These are phyloP conservation scores for Fusarium fujikuroi DNA, from an alignment of 2,329 filamentous ascomycete species.

Conservation along the genomic window DNA sequence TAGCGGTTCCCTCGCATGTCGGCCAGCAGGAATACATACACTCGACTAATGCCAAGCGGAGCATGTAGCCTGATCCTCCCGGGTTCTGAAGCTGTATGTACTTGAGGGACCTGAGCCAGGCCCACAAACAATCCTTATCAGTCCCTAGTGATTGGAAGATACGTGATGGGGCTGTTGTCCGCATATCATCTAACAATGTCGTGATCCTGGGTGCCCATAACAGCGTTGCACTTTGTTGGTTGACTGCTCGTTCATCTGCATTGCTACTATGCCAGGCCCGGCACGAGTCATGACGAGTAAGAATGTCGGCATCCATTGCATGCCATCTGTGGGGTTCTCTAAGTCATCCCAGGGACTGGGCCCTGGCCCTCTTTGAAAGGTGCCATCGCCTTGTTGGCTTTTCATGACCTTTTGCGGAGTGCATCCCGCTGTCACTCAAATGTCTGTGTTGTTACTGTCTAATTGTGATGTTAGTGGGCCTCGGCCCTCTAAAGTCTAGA, in stretches of 20 bases:
- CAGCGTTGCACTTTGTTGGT: background rate
- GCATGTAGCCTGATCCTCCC: background rate
- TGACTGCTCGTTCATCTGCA: slow-evolving; percentile 8
- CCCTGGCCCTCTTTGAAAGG: background rate
- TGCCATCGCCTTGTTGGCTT: slow-evolving; percentile 2
- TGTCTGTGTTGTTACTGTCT: background rate
- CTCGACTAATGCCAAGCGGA: background rate
- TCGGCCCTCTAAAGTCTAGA: background rate
- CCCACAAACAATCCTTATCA: slow-evolving; percentile 16
- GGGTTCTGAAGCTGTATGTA: background rate
- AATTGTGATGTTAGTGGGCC: background rate
- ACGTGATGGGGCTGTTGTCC: background rate
- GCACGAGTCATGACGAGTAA: slow-evolving; percentile 15
- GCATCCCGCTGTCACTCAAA: slow-evolving; percentile 4
- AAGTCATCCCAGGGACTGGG: slow-evolving; percentile 4
- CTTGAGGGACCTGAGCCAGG: slow-evolving; percentile 18
- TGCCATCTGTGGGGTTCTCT: background rate
- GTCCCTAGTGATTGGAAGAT: background rate
- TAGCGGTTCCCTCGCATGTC: background rate
- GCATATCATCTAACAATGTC: background rate
- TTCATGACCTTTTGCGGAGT: background rate
- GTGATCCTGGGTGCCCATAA: slow-evolving; percentile 8
- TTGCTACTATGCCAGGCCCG: background rate
- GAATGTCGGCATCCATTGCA: background rate
- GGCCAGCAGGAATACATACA: background rate